These are phyloP conservation scores for Pichia sp. DNA, from an alignment of 1,139 yeast species.

Conservation along the genomic window DNA sequence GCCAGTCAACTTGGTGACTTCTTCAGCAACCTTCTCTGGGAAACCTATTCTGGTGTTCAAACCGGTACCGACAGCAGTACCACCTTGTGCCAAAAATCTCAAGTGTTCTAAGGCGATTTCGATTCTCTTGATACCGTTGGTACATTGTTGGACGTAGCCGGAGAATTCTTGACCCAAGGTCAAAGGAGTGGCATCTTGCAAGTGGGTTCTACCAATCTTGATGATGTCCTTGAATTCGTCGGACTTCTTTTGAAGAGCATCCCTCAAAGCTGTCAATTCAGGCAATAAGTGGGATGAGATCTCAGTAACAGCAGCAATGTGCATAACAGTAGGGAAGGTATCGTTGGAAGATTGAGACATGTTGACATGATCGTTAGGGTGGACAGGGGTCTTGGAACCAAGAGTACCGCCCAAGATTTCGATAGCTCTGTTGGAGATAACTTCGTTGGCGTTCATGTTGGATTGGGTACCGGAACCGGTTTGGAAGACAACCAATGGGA, in stretches of 20 bases:
- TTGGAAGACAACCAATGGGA: conserved; percentile 97
- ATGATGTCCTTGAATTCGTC: conserved; percentile 83
- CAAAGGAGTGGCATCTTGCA: conserved; percentile 97
- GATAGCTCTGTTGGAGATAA: conserved; percentile 95
- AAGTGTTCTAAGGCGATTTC: conserved; percentile 72
- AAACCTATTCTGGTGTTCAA: conserved; percentile 89
- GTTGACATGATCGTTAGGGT: conserved; percentile 97
- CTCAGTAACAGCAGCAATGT: conserved; percentile 95
- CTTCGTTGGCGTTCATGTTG: conserved; percentile 98
- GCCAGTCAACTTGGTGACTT: conserved; percentile 81
- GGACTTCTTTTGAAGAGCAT: conserved; percentile 68
- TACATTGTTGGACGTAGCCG: conserved; percentile 90
- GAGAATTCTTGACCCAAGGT: conserved; percentile 97
- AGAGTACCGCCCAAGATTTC: conserved; percentile 87
- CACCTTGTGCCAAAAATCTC: conserved; percentile 92
- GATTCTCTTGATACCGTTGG: conserved; percentile 85
- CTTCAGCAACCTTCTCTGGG: conserved; percentile 75
- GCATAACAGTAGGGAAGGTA: conserved; percentile 99
- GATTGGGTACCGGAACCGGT: conserved; percentile 99
- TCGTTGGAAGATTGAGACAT: conserved; percentile 98
- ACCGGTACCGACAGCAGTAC: conserved; percentile 99
- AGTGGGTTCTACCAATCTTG: conserved; percentile 97
- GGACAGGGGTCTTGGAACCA: conserved; percentile 92
- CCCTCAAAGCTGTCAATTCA: conserved; percentile 69
- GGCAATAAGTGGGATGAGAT: conserved; percentile 74